Evolutionary conservation across 345 rosid genomes (phyloP).

Genomic region (Lepidium sativum): DNA sequence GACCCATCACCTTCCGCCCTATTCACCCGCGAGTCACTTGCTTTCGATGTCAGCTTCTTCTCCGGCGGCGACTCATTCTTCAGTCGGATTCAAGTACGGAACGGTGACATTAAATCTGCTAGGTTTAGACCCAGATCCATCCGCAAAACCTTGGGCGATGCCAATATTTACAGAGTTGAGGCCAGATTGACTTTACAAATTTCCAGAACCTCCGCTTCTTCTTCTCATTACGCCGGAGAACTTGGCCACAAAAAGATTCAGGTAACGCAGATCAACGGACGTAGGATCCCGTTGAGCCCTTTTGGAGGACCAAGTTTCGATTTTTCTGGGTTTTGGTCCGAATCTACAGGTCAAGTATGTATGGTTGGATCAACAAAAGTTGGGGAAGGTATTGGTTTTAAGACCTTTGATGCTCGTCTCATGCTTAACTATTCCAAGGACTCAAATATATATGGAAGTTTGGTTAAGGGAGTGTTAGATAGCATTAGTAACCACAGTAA

Average conservation of each 20-base stretch:
- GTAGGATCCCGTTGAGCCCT: slow-evolving; percentile 33
- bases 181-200: slow-evolving; percentile 32
- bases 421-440: slow-evolving; percentile 49
- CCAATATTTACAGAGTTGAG: slow-evolving; percentile 23
- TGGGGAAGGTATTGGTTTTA: slow-evolving; percentile 26
- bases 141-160: slow-evolving; percentile 17
- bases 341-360: slow-evolving; percentile 65
- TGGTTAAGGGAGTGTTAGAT: slow-evolving; percentile 58
- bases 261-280: slow-evolving; percentile 41
- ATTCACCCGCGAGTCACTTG: slow-evolving; percentile 19
- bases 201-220: slow-evolving; percentile 20
- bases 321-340: slow-evolving; percentile 65
- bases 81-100: neutral
- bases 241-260: slow-evolving; percentile 28
- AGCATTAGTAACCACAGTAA: slow-evolving; percentile 31
- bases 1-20: slow-evolving; percentile 15
- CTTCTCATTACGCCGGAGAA: slow-evolving; percentile 16
- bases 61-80: slow-evolving; percentile 44
- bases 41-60: slow-evolving; percentile 35
- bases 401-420: slow-evolving; percentile 37
- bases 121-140: slow-evolving; percentile 20
- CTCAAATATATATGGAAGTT: slow-evolving; percentile 39
- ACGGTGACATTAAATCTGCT: slow-evolving; percentile 20
- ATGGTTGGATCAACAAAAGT: slow-evolving; percentile 67
- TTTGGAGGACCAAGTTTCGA: slow-evolving; percentile 29